phyloP scores from a whole-genome alignment of 2,329 filamentous ascomycete genomes.

The Sordariomycetes sp. region DNA sequence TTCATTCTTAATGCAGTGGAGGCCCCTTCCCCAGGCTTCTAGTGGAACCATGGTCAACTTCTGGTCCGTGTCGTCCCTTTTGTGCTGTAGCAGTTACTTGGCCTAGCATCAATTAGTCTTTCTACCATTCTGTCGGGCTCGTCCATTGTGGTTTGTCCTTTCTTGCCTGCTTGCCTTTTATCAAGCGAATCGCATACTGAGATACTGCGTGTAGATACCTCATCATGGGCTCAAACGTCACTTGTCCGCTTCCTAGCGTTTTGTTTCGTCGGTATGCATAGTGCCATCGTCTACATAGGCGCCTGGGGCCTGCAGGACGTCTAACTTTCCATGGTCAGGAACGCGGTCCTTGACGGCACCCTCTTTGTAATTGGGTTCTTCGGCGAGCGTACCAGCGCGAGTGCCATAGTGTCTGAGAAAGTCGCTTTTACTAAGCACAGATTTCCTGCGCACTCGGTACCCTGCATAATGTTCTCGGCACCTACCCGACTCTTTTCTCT shows the following conservation, averaged over 20 bases:
- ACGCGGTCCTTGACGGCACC: constrained; percentile 12
- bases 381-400: constrained; percentile 27
- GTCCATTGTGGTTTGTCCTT: background rate
- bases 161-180: background rate
- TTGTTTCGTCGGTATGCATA: constrained; percentile 36
- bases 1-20: background rate
- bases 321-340: constrained; percentile 19
- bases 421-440: too few species aligned
- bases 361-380: constrained; percentile 7
- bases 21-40: background rate
- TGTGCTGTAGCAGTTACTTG: background rate
- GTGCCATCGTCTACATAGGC: constrained; percentile 38
- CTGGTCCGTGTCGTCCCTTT: background rate
- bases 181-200: background rate
- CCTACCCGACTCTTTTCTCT: constrained; percentile 27
- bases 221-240: constrained; percentile 23
- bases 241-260: constrained; percentile 39
- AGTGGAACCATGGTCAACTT: background rate
- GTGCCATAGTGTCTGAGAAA: constrained; percentile 12
- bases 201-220: constrained; percentile 7
- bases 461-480: constrained; percentile 32
- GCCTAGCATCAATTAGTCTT: background rate
- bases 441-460: constrained; percentile 6
- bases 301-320: constrained; percentile 37
- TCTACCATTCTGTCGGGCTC: background rate